Evolutionary conservation across 2,329 filamentous ascomycete species (phyloP).

Genomic region (Sporothrix brasiliensis): DNA sequence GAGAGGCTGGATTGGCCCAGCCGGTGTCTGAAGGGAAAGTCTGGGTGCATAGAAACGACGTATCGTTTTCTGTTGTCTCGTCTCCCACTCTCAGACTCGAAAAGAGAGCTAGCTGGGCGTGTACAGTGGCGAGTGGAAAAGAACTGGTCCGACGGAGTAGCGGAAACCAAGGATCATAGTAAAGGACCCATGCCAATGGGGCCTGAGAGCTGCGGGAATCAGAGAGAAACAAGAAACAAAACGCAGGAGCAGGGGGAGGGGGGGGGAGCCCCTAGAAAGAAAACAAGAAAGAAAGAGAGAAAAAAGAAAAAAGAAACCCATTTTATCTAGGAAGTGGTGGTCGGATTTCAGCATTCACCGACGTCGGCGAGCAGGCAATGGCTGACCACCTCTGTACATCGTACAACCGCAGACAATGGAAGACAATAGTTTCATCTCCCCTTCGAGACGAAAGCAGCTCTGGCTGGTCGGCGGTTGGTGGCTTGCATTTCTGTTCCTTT

Average conservation of each 20-base stretch:
- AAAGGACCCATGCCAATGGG: constrained; percentile 4
- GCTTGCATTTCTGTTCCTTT: neutral
- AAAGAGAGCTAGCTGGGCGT: neutral
- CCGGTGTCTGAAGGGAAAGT: too few relatives aligned
- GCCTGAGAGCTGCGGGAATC: neutral
- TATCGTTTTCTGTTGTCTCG: neutral
- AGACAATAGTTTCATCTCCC: too few relatives aligned
- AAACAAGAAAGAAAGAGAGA: neutral
- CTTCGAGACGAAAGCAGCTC: neutral
- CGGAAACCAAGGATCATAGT: neutral
- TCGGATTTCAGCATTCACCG: neutral
- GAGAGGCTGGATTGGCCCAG: too few relatives aligned
- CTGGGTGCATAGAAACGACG: neutral
- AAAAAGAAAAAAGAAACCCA: neutral
- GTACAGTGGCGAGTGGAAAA: neutral
- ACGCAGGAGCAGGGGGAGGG: too few relatives aligned
- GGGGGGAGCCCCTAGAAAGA: neutral
- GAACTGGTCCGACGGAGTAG: neutral
- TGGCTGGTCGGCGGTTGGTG: neutral
- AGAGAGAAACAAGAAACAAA: neutral
- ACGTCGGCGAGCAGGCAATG: neutral
- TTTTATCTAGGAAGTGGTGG: neutral
- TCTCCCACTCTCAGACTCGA: too few relatives aligned
- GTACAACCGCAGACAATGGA: too few relatives aligned
- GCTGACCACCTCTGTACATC: too few relatives aligned